These are phyloP conservation scores for Porogramme epimiltina DNA, from an alignment of 1,284 basidiomycete species.

Conservation along the genomic window DNA sequence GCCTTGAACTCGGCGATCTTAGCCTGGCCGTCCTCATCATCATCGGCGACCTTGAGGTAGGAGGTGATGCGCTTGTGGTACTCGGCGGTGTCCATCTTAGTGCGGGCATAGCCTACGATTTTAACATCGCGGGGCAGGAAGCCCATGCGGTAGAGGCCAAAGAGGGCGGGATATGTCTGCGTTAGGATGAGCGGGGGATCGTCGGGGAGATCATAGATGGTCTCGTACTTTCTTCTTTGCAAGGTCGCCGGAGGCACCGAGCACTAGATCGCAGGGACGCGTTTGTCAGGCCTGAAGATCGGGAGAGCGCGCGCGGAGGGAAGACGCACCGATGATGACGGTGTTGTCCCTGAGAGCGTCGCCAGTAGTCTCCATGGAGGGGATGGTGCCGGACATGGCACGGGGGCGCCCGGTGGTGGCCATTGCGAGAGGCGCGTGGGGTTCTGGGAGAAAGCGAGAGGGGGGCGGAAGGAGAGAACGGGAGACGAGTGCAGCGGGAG, in stretches of 20 bases:
- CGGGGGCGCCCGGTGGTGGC: conserved; percentile 37
- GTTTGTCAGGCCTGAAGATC: conserved; percentile 19
- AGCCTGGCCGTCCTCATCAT: conserved; percentile 55
- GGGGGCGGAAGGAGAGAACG: conserved; percentile 13
- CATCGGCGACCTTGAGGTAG: conserved; percentile 80
- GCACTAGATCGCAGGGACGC: conserved; percentile 54
- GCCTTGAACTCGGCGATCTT: conserved; percentile 83
- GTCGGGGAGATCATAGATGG: conserved; percentile 14
- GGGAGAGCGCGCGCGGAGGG: neutral
- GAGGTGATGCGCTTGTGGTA: conserved; percentile 83
- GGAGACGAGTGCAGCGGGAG: conserved; percentile 6
- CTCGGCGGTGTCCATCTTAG: conserved; percentile 89
- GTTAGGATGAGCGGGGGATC: conserved; percentile 11
- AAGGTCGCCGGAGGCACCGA: conserved; percentile 96
- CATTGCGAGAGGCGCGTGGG: conserved; percentile 16
- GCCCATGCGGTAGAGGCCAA: conserved; percentile 80
- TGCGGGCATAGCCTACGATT: conserved; percentile 94
- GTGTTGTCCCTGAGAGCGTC: conserved; percentile 85
- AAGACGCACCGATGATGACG: conserved; percentile 75
- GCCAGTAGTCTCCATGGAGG: conserved; percentile 80
- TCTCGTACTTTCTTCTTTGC: conserved; percentile 94
- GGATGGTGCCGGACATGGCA: conserved; percentile 77
- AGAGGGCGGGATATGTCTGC: conserved; percentile 90
- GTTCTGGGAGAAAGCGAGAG: conserved; percentile 6
- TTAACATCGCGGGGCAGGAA: conserved; percentile 83